Conservation (phyloP, 495 filamentous ascomycete genomes). For the Gamarada debralockiae region DNA sequence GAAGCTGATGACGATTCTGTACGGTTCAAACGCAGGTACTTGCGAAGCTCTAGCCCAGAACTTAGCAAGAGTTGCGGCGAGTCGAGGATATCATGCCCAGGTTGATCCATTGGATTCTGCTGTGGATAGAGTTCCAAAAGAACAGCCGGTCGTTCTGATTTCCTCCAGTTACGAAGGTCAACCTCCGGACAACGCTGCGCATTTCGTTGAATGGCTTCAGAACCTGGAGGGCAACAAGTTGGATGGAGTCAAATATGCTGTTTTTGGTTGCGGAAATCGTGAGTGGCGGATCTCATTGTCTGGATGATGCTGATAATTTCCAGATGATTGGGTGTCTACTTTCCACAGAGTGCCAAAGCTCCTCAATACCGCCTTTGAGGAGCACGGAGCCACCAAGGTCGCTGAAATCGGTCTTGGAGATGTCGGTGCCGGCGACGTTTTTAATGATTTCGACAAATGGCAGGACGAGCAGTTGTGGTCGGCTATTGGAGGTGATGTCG, state of each 20-base stretch:
- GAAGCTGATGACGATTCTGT: slow-evolving; percentile 60
- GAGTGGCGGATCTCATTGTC: not conserved
- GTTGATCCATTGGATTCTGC: slow-evolving; percentile 59
- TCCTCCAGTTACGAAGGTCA: slow-evolving; percentile 73
- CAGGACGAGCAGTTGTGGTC: slow-evolving; percentile 59
- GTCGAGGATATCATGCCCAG: slow-evolving; percentile 54
- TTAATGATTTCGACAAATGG: slow-evolving; percentile 71
- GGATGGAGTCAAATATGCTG: slow-evolving; percentile 54
- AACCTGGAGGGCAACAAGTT: slow-evolving; percentile 39
- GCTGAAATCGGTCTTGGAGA: slow-evolving; percentile 56
- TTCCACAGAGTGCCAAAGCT: slow-evolving; percentile 70
- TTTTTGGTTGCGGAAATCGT: slow-evolving; percentile 59
- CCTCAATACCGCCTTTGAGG: slow-evolving; percentile 47
- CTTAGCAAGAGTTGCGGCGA: slow-evolving; percentile 52
- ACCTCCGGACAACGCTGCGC: slow-evolving; percentile 68
- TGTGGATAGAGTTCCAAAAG: slow-evolving; percentile 55
- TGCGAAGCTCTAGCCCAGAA: slow-evolving; percentile 66
- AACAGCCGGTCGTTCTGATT: slow-evolving; percentile 61
- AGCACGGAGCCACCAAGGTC: slow-evolving; percentile 51
- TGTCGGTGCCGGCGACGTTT: slow-evolving; percentile 59
- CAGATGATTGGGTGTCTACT: slow-evolving; percentile 62
- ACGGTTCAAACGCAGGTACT: slow-evolving; percentile 72
- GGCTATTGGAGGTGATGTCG: slow-evolving; percentile 36
- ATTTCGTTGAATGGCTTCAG: slow-evolving; percentile 65
- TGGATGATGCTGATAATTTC: not conserved